phyloP scores from a whole-genome alignment of 495 filamentous ascomycete species.

The Penicillium pulvis region DNA sequence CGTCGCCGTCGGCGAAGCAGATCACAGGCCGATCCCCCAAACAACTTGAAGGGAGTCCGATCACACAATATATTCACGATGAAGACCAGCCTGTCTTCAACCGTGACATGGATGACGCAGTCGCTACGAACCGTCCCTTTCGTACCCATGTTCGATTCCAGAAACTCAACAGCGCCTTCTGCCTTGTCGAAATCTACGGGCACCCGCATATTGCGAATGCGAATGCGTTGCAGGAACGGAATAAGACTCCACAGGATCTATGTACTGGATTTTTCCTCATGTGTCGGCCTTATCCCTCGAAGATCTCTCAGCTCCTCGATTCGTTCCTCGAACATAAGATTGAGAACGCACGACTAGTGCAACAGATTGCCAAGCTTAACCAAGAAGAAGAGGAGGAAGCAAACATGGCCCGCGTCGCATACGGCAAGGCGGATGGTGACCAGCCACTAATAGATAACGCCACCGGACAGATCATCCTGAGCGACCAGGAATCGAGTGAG shows the following conservation, averaged over 20 bases:
- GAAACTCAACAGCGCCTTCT: constrained; percentile 71
- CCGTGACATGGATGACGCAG: constrained; percentile 88
- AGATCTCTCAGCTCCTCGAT: constrained; percentile 80
- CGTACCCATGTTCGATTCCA: constrained; percentile 89
- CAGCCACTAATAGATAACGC: constrained; percentile 8
- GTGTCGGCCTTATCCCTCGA: constrained; percentile 87
- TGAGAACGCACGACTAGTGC: constrained; percentile 86
- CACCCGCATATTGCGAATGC: constrained; percentile 87
- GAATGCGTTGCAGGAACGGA: constrained; percentile 44
- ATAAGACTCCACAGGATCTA: constrained; percentile 60
- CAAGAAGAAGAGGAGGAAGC: constrained; percentile 83
- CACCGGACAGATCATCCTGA: constrained; percentile 11
- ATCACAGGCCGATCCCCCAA: constrained; percentile 74
- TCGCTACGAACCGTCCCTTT: constrained; percentile 75
- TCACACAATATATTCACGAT: constrained; percentile 80
- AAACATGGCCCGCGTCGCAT: constrained; percentile 33
- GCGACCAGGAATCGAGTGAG: constrained; percentile 48
- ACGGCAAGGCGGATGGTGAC: constrained; percentile 12
- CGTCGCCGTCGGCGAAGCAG: constrained; percentile 74
- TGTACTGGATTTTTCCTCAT: constrained; percentile 95
- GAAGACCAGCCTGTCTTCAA: constrained; percentile 87
- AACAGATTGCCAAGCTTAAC: constrained; percentile 81
- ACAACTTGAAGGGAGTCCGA: constrained; percentile 71
- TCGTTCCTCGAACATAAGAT: constrained; percentile 98
- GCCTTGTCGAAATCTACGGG: constrained; percentile 85